These are phyloP conservation scores for Phialocephala subalpina DNA, from an alignment of 2,329 filamentous ascomycete species.

Conservation along the genomic window DNA sequence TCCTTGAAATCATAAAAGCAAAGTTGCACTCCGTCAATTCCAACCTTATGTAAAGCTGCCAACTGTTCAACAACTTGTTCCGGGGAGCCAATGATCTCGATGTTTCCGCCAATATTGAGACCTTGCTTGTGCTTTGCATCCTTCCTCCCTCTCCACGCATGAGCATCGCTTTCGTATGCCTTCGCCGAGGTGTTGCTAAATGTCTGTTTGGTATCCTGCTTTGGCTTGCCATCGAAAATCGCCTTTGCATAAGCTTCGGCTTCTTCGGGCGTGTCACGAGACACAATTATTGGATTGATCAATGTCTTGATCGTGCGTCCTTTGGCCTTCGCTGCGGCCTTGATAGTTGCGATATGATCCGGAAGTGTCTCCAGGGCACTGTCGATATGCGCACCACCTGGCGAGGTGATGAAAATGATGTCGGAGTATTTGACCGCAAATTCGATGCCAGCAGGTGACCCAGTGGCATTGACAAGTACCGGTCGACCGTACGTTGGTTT, in stretches of 20 bases:
- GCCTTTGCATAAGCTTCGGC: slow-evolving; percentile 32
- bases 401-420: slow-evolving; percentile 39
- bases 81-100: slow-evolving; percentile 37
- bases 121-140: slow-evolving; percentile 35
- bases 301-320: slow-evolving; percentile 3
- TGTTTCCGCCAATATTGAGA: slow-evolving; percentile 29
- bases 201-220: slow-evolving; percentile 16
- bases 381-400: slow-evolving; percentile 35
- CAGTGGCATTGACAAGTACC: slow-evolving; percentile 36
- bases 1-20: slow-evolving; percentile 35
- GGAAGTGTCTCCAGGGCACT: slow-evolving; percentile 37
- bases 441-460: slow-evolving; percentile 36
- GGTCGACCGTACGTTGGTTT: slow-evolving; percentile 37
- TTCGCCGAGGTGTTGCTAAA: slow-evolving; percentile 21
- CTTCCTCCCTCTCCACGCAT: slow-evolving; percentile 35
- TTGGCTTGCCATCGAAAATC: slow-evolving; percentile 28
- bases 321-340: slow-evolving; percentile 17
- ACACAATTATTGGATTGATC: slow-evolving; percentile 28
- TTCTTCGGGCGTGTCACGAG: slow-evolving; percentile 36
- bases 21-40: slow-evolving; percentile 38
- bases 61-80: slow-evolving; percentile 36
- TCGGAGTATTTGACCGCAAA: slow-evolving; percentile 36
- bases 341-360: slow-evolving; percentile 36
- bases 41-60: slow-evolving; percentile 32
- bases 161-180: slow-evolving; percentile 37